A percentile compares a stretch with the other conserved stretches of the same genome.
These are phyloP conservation scores for Sanghuangporus sanghuang DNA, from an alignment of 1,284 basidiomycete genomes.

Conservation along the genomic window DNA sequence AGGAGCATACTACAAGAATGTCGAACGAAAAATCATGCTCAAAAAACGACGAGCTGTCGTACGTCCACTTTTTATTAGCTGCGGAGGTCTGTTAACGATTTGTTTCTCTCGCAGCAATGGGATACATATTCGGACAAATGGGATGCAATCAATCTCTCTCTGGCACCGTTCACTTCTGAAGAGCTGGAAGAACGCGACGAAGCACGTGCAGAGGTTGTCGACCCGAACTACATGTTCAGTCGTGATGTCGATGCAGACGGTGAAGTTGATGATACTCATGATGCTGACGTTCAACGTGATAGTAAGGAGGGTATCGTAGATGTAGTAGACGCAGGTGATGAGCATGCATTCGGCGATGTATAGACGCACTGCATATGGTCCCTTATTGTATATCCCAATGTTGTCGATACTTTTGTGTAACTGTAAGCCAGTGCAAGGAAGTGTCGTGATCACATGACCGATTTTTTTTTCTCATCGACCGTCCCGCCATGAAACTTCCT, in stretches of 20 bases:
- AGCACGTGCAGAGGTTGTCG: constrained; percentile 46
- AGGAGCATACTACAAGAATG: constrained; percentile 84
- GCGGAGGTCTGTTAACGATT: background rate
- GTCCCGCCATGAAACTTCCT: background rate
- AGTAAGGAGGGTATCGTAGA: background rate
- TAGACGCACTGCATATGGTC: background rate
- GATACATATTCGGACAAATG: constrained; percentile 71
- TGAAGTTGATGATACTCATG: constrained; percentile 17
- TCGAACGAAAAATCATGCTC: constrained; percentile 78
- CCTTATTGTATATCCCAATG: background rate
- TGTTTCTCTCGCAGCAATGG: constrained; percentile 33
- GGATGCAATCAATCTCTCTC: constrained; percentile 66
- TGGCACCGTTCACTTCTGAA: constrained; percentile 45
- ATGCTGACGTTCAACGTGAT: constrained; percentile 3
- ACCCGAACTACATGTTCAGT: constrained; percentile 43
- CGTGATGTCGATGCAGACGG: constrained; percentile 22
- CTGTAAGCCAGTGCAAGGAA: background rate
- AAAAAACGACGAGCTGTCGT: constrained; percentile 83
- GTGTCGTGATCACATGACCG: constrained; percentile 17
- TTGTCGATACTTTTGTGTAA: background rate
- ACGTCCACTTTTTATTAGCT: constrained; percentile 24
- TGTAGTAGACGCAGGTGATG: background rate
- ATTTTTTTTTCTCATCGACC: background rate
- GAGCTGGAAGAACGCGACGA: constrained; percentile 50
- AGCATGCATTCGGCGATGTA: background rate